Conservation (phyloP, 2,329 filamentous ascomycete species). For the Dothiorella sarmentorum region DNA sequence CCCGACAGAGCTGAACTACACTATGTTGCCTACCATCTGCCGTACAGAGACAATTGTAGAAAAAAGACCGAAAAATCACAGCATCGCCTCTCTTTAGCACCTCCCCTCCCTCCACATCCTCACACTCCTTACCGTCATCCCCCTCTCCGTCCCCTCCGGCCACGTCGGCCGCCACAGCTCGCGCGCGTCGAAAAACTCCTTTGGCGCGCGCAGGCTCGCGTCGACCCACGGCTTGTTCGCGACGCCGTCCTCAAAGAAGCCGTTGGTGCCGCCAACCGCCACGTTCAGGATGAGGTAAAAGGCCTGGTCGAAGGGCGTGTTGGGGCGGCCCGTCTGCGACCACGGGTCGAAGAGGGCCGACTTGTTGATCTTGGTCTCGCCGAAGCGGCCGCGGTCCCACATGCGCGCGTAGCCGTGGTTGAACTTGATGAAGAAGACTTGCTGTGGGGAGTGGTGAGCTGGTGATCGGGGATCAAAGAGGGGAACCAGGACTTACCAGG, state of each 20-base stretch:
- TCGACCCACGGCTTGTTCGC: constrained; percentile 15
- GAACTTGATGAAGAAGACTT: constrained; percentile 20
- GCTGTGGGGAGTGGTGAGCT: not conserved
- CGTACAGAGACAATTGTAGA: too few relatives aligned
- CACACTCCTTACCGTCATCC: constrained; percentile 22
- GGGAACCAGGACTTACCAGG: constrained; percentile 9
- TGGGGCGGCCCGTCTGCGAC: constrained; percentile 31
- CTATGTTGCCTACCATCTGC: too few relatives aligned
- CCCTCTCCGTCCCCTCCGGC: constrained; percentile 20
- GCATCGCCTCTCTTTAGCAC: not conserved
- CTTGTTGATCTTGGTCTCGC: constrained; percentile 32
- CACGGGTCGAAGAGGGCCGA: constrained; percentile 38
- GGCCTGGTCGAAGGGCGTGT: constrained; percentile 41
- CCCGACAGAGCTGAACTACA: too few relatives aligned
- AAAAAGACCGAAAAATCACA: too few relatives aligned
- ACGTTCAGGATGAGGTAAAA: constrained; percentile 35
- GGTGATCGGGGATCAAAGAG: not conserved
- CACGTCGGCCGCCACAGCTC: constrained; percentile 17
- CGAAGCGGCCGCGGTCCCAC: constrained; percentile 39
- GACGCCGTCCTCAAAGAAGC: constrained; percentile 18
- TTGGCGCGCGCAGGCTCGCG: not conserved
- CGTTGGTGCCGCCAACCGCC: constrained; percentile 25
- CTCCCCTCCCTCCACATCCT: constrained; percentile 21
- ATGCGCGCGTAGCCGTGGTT: constrained; percentile 30
- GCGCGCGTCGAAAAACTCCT: constrained; percentile 14